Evolutionary conservation across 148 eudicot species (phyloP), one percentile per base, ranked within the genome.

Genomic region (Oxyria digyna): DNA sequence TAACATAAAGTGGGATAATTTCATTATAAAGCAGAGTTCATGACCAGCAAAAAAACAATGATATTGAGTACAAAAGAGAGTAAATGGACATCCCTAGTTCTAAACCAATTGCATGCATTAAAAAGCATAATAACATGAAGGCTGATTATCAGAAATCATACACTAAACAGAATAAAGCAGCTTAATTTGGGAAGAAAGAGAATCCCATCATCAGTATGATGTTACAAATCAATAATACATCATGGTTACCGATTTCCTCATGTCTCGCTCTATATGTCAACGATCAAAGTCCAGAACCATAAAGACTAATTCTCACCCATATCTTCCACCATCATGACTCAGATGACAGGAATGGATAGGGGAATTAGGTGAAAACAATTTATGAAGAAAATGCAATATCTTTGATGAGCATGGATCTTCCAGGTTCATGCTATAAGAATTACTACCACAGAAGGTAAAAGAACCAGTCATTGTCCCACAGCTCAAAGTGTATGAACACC

Each of bases 341-440:
- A 52, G 31, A 52, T 13, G 4, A 52, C 31, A 21, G 24, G 62
- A 10, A 21, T 62, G 67, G 38, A 62, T 17, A 31, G 20, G 67
- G n/a, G n/a, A n/a, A n/a, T 23, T 8, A 4, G 31, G 29, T 32
- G 18, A 59, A 29, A 62, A 62, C 18, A 29, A 13, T 35, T 2
- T 35, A 21, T 3, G 66, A 0, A 23, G 33, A 31, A 50, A 10
- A 14, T 21, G 29, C 18, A 4, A 63, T 26, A 62, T 18, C 41
- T 63, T 63, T 15, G 68, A 29, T 57, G 35, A 37, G 23, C 27
- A 33, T 13, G 18, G 18, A 57, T 65, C 68, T 18, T 65, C 45
- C 42, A 23, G 43, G 23, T n/a, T 65, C 67, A 63, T 63, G 67
- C 67, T 63, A 32, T 14, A 32, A 31, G 42, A 63, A 29, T 63